phyloP scores from a whole-genome alignment of 225 moss, liverwort and hornwort genomes.

The Climacium dendroides region DNA sequence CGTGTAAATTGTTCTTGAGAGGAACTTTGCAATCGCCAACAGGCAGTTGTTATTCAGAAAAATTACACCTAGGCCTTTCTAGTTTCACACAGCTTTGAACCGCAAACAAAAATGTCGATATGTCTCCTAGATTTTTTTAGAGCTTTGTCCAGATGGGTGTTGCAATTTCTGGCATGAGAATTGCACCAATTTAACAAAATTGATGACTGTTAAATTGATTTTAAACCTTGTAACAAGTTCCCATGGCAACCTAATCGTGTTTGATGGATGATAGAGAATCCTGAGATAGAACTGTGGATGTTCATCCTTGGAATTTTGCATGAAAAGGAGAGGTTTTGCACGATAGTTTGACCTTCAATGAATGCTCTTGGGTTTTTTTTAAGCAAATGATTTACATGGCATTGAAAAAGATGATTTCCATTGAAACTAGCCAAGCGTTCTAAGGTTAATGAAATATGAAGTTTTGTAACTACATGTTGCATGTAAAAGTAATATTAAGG shows the following conservation, averaged over 20 bases:
- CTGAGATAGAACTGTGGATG: accelerated
- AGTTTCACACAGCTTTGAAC: background rate
- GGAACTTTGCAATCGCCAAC: background rate
- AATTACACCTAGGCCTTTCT: background rate
- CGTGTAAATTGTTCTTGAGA: background rate
- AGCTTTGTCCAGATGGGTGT: background rate
- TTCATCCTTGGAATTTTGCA: background rate
- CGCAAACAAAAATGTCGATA: accelerated
- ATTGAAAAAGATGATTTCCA: background rate
- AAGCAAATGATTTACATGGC: accelerated
- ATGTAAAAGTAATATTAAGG: background rate
- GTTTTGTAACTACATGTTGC: background rate
- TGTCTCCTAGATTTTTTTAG: background rate
- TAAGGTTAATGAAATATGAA: background rate
- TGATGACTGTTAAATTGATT: too few relatives aligned
- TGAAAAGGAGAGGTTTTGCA: background rate
- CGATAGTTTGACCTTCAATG: background rate
- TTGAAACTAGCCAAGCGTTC: accelerated
- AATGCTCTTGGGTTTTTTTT: background rate
- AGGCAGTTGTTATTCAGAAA: background rate
- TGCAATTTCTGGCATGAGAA: background rate
- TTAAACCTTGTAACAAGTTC: too few relatives aligned
- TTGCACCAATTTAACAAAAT: background rate
- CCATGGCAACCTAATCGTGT: accelerated
- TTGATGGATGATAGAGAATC: accelerated